These are phyloP conservation scores for Pestalotiopsis sp. DNA, from an alignment of 2,329 filamentous ascomycete species.

Conservation along the genomic window DNA sequence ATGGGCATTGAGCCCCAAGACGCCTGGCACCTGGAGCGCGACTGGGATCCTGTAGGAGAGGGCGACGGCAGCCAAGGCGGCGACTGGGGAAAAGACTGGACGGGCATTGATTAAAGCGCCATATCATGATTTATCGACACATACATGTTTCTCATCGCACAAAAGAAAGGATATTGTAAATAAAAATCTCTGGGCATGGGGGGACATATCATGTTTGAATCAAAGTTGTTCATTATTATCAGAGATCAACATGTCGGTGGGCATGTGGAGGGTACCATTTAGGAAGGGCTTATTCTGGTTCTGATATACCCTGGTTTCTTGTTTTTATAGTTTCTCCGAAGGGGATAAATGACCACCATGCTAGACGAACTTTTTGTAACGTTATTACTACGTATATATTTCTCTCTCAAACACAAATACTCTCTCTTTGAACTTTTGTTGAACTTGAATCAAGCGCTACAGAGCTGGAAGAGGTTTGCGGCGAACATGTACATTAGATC, in stretches of 20 bases:
- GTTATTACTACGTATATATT: neutral
- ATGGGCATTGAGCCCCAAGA: slow-evolving; percentile 35
- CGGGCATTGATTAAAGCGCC: slow-evolving; percentile 20
- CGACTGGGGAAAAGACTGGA: slow-evolving; percentile 36
- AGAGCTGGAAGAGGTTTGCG: no score
- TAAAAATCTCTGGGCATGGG: neutral
- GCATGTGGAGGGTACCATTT: neutral
- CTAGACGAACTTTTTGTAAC: neutral
- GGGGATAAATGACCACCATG: neutral
- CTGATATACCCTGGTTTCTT: slow-evolving; percentile 8
- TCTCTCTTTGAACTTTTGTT: no score
- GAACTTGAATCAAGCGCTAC: no score
- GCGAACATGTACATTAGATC: no score
- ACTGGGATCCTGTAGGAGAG: slow-evolving; percentile 34
- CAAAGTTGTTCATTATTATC: neutral
- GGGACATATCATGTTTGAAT: neutral
- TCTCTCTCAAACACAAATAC: neutral
- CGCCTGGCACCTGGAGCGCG: slow-evolving; percentile 39
- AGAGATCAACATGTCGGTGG: neutral
- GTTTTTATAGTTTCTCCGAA: neutral
- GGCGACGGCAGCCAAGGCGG: slow-evolving; percentile 28
- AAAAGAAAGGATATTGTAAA: neutral
- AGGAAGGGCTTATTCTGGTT: neutral
- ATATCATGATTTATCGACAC: neutral
- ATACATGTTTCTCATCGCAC: neutral